Conservation (phyloP, 495 filamentous ascomycete genomes). For the Neurospora hispaniola region DNA sequence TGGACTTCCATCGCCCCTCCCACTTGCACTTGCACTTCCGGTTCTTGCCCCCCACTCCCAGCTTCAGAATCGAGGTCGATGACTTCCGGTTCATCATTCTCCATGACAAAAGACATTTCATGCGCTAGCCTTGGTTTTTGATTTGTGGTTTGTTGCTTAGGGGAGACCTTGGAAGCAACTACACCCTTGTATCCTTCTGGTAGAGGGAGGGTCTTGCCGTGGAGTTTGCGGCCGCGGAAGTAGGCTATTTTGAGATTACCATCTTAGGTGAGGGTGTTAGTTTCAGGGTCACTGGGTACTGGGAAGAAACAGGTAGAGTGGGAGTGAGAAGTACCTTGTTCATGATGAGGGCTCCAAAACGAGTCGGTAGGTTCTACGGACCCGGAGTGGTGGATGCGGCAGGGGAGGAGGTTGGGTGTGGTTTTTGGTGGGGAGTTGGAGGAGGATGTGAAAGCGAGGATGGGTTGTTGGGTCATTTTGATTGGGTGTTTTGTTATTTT, state of each 20-base stretch:
- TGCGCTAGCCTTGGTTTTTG: neutral
- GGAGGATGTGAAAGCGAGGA: conserved; percentile 11
- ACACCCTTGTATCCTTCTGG: conserved; percentile 67
- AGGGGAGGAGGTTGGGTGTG: conserved; percentile 75
- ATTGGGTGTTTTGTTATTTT: neutral
- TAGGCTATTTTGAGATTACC: conserved; percentile 47
- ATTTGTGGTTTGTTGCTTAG: neutral
- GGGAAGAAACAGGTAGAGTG: too few relatives aligned
- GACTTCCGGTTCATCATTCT: conserved; percentile 5
- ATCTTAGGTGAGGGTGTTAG: too few relatives aligned
- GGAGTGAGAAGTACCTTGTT: conserved; percentile 8
- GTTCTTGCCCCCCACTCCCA: neutral
- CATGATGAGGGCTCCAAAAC: conserved; percentile 57
- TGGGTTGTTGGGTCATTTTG: conserved; percentile 18
- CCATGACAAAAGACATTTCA: neutral
- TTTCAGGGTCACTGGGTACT: too few relatives aligned
- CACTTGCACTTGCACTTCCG: conserved; percentile 23
- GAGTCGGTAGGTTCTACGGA: conserved; percentile 49
- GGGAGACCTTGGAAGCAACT: conserved; percentile 18
- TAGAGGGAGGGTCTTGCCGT: conserved; percentile 53
- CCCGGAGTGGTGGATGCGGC: conserved; percentile 71
- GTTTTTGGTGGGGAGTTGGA: conserved; percentile 23
- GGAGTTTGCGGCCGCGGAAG: conserved; percentile 75
- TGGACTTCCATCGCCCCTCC: conserved; percentile 52
- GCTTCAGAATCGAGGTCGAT: too few relatives aligned